Conservation (phyloP, 2,329 filamentous ascomycete genomes). For the Akanthomyces dipterigenus region DNA sequence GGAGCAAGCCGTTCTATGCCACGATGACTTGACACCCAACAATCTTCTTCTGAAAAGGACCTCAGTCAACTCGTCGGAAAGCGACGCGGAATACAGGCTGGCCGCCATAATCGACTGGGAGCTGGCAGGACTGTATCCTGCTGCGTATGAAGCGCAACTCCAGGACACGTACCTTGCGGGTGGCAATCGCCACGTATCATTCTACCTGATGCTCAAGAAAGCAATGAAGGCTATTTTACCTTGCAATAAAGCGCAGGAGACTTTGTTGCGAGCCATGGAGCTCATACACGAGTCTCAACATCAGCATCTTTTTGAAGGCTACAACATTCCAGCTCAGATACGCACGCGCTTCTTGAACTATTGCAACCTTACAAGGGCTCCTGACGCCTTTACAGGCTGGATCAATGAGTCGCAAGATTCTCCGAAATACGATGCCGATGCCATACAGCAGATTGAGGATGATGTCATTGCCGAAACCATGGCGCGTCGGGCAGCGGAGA, state of each 20-base stretch:
- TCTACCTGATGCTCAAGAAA: not conserved
- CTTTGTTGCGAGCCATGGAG: not conserved
- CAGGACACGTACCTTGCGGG: not conserved
- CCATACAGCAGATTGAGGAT: not conserved
- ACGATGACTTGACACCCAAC: not conserved
- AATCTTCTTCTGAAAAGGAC: not conserved
- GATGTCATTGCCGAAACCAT: not conserved
- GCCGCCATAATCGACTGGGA: not conserved
- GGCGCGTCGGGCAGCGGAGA: too few species aligned
- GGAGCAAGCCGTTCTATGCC: not conserved
- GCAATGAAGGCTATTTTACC: not conserved
- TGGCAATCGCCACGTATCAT: not conserved
- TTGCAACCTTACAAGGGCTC: not conserved
- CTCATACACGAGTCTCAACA: not conserved
- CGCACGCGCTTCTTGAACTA: not conserved
- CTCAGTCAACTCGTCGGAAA: not conserved
- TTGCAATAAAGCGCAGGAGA: not conserved
- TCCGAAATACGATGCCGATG: not conserved
- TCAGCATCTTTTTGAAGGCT: not conserved
- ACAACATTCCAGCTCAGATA: not conserved
- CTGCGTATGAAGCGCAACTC: not conserved
- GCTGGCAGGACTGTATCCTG: not conserved
- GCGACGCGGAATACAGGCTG: not conserved
- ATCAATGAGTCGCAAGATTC: not conserved
- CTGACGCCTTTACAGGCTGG: not conserved